Base-by-base conservation (phyloP, 306 rosid genomes). In the Quercus cerris region DNA sequence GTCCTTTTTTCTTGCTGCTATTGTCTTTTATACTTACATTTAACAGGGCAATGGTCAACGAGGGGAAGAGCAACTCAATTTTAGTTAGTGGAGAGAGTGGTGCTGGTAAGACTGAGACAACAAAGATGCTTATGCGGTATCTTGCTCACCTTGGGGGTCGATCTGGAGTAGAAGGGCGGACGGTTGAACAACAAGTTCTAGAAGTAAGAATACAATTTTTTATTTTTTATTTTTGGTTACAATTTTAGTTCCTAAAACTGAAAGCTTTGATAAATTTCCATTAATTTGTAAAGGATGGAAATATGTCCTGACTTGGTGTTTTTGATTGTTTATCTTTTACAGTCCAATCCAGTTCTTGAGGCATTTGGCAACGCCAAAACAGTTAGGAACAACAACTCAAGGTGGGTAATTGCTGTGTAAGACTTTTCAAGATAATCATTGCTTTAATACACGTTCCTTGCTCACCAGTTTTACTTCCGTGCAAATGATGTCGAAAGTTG, bases 281-380 rank as follows among this genome's bases (percentile, higher is more conserved):
- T 19, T 23, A 20, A 59, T 66, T 46, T 66, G 31, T 49, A 71
- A 63, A 57, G 12, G 41, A 66, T 64, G 18, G 68, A 75, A 31
- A 38, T 38, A 49, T 82, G 63, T 64, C 54, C 87, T 92, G 84
- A 84, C 76, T 66, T 78, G 79, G 69, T 82, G 54, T 71, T 59
- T 76, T 77, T 78, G 70, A 28, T 83, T 84, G 78, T 76, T 87
- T 80, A 30, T 56, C 71, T 30, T 52, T 84, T 68, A 83, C 97
- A 96, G 99, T 96, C 99, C 80, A 96, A 96, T 86, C 99, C 99
- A 78, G 99, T 96, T 83, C 99, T 96, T 88, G 99, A 96, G 92
- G 91, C 99, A 76, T 96, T 96, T 83, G 99, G 99, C 62, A 96
- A 96, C 85, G 99, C 99, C 69, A 96, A 96, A 90, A 96, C 99